A percentile compares a stretch with the other conserved stretches of the same genome.
Evolutionary conservation across 2,329 filamentous ascomycete genomes (phyloP).

Genomic region (Monosporascus ibericus): DNA sequence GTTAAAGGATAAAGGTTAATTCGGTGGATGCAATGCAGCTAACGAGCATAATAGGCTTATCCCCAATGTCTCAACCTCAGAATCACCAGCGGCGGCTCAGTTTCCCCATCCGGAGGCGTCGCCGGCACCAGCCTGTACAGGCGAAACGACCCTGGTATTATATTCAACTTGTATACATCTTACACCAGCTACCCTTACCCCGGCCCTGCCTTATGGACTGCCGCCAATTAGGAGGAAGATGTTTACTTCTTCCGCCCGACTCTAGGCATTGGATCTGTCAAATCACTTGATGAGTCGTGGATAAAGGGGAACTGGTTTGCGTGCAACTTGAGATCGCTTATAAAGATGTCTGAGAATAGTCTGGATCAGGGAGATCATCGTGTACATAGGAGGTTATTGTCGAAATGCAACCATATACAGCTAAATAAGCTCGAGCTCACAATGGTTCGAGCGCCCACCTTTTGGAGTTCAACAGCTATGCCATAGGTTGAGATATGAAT

Average conservation of each 20-base stretch:
- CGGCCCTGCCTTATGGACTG: constrained; percentile 18
- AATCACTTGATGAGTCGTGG: background rate
- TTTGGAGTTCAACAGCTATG: too few species aligned
- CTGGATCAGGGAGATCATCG: too few species aligned
- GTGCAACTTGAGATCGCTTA: too few species aligned
- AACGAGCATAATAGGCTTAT: constrained; percentile 24
- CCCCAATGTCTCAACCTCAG: constrained; percentile 40
- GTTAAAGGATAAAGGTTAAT: too few species aligned
- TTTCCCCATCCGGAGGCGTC: constrained; percentile 22
- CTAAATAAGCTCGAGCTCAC: too few species aligned
- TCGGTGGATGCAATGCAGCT: background rate
- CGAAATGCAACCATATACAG: too few species aligned
- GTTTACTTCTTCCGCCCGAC: background rate
- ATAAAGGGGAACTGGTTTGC: background rate
- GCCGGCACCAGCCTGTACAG: constrained; percentile 24
- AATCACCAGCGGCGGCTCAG: constrained; percentile 28
- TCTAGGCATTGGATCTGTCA: background rate
- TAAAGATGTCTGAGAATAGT: too few species aligned
- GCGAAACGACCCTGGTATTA: constrained; percentile 20
- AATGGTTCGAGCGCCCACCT: too few species aligned
- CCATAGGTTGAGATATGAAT: too few species aligned
- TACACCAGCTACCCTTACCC: constrained; percentile 19
- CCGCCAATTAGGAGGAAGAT: constrained; percentile 10
- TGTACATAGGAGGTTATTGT: too few species aligned
- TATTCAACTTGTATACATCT: constrained; percentile 17